phyloP scores from a whole-genome alignment of 2,329 filamentous ascomycete genomes.

The Colletotrichum sp. region DNA sequence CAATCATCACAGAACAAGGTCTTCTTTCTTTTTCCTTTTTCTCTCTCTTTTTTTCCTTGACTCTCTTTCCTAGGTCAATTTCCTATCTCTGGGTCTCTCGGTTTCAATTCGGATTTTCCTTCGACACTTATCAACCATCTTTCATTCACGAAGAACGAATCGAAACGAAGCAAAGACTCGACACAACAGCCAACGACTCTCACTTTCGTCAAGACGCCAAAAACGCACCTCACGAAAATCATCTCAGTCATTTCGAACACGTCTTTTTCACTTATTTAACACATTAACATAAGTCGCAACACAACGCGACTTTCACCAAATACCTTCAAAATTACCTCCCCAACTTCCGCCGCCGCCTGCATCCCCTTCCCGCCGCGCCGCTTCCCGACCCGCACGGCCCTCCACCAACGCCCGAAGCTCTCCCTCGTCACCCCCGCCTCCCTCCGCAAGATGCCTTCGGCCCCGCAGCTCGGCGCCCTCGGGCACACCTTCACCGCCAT shows the following conservation, averaged over 20 bases:
- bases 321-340: slow-evolving; percentile 24
- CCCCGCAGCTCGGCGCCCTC: slow-evolving; percentile 69
- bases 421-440: slow-evolving; percentile 42
- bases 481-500: slow-evolving; percentile 80
- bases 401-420: slow-evolving; percentile 41
- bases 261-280: not conserved
- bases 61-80: slow-evolving; percentile 28
- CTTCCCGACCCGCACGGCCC: slow-evolving; percentile 44
- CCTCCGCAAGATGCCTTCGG: slow-evolving; percentile 45
- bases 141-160: not conserved
- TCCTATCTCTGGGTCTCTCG: slow-evolving; percentile 23
- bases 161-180: not conserved
- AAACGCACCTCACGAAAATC: not conserved
- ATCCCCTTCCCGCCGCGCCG: slow-evolving; percentile 47
- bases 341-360: slow-evolving; percentile 20
- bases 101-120: slow-evolving; percentile 16
- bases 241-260: not conserved
- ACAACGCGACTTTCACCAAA: slow-evolving; percentile 2
- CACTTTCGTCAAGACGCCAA: not conserved
- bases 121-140: not conserved
- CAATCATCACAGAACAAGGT: slow-evolving; percentile 20
- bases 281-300: not conserved
- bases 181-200: not conserved
- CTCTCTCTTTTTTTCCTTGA: slow-evolving; percentile 25
- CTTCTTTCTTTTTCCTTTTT: slow-evolving; percentile 27